Evolutionary conservation across 352 stramenopile species (phyloP).

Genomic region (Stramenopiles sp.): DNA sequence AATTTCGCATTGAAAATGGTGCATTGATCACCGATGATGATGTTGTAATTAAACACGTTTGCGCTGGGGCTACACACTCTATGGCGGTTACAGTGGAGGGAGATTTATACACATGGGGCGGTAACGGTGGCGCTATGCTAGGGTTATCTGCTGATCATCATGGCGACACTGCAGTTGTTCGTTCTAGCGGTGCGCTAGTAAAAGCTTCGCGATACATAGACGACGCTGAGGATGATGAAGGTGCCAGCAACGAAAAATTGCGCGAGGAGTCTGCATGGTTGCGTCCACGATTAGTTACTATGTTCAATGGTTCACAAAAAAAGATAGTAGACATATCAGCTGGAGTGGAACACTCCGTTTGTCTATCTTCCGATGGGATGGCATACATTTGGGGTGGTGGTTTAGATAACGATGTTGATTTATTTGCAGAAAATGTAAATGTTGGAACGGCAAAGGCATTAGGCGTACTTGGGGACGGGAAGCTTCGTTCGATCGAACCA

Average conservation of each 20-base stretch:
- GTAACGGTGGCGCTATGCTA: conserved; percentile 61
- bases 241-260: conserved; percentile 22
- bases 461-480: too few species aligned
- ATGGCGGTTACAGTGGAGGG: conserved; percentile 50
- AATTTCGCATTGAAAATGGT: conserved; percentile 23
- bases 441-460: too few species aligned
- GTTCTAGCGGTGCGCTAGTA: conserved; percentile 43
- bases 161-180: conserved; percentile 32
- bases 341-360: conserved; percentile 58
- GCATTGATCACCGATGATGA: conserved; percentile 41
- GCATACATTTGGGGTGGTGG: conserved; percentile 76
- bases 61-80: conserved; percentile 60
- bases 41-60: conserved; percentile 43
- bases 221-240: conserved; percentile 30
- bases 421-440: too few species aligned
- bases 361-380: conserved; percentile 53
- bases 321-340: conserved; percentile 48
- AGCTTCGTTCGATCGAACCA: too few species aligned
- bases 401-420: conserved; percentile 55
- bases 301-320: too few species aligned
- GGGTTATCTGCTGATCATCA: conserved; percentile 45
- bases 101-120: conserved; percentile 73
- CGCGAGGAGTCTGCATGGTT: conserved; percentile 42
- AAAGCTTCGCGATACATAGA: conserved; percentile 49
- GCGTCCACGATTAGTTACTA: conserved; percentile 31